Conservation (phyloP, 306 rosid species). For the Crotalaria pallida region DNA sequence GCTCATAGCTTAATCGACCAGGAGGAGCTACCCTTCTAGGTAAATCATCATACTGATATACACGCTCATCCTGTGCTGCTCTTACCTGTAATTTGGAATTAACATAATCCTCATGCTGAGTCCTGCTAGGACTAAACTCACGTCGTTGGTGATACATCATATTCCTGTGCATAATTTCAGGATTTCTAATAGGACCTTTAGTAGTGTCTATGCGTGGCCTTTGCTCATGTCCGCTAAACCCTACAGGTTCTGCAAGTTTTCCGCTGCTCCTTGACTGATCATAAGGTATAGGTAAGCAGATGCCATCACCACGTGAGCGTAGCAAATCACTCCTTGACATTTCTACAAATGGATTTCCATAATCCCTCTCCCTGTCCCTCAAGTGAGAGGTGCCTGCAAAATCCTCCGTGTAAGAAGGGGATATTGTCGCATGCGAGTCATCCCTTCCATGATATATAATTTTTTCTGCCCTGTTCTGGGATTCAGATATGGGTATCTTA, state of each 20-base stretch:
- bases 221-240: conserved; percentile 47
- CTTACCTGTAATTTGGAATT: conserved; percentile 35
- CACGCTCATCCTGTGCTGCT: conserved; percentile 42
- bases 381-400: conserved; percentile 43
- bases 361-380: conserved; percentile 26
- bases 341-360: conserved; percentile 44
- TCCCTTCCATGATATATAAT: conserved; percentile 41
- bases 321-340: conserved; percentile 38
- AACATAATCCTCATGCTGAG: conserved; percentile 38
- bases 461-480: conserved; percentile 38
- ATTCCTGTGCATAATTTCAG: conserved; percentile 44
- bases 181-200: conserved; percentile 46
- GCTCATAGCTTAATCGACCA: conserved; percentile 44
- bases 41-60: conserved; percentile 44
- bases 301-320: conserved; percentile 41
- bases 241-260: conserved; percentile 37
- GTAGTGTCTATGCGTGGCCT: conserved; percentile 38
- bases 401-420: conserved; percentile 52
- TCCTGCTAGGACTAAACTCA: conserved; percentile 47
- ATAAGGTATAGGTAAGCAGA: conserved; percentile 34
- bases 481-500: conserved; percentile 38
- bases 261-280: conserved; percentile 43
- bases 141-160: conserved; percentile 28
- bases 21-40: conserved; percentile 51
- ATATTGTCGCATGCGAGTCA: conserved; percentile 21